Percentiles rank a stretch among this genome's conserved stretches.
These are phyloP conservation scores for Neurospora sp. DNA, from an alignment of 2,329 filamentous ascomycete species.

Conservation along the genomic window DNA sequence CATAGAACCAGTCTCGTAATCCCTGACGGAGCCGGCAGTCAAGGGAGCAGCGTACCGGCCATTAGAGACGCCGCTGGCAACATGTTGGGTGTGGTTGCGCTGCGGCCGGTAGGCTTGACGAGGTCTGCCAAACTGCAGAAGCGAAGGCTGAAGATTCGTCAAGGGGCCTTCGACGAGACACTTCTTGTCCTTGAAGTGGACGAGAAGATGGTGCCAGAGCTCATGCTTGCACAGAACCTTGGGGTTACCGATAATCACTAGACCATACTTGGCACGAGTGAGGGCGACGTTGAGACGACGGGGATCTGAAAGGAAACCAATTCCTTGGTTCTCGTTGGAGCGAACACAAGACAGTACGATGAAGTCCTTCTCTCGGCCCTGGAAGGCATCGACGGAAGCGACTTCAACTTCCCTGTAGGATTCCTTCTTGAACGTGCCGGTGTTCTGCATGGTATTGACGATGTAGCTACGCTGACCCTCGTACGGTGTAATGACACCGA, in stretches of 20 bases:
- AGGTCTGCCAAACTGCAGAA: constrained; percentile 89
- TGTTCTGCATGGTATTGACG: constrained; percentile 98
- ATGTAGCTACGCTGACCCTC: constrained; percentile 98
- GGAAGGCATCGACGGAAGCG: constrained; percentile 95
- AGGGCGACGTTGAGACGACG: constrained; percentile 94
- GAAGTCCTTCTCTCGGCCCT: constrained; percentile 97
- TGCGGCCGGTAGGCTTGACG: constrained; percentile 90
- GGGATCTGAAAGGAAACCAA: constrained; percentile 96
- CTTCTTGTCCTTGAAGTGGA: constrained; percentile 95
- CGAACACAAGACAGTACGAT: constrained; percentile 96
- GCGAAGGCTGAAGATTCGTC: constrained; percentile 88
- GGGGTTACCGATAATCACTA: constrained; percentile 94
- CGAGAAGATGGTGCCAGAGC: constrained; percentile 87
- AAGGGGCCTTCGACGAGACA: constrained; percentile 93
- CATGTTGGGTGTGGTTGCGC: constrained; percentile 65
- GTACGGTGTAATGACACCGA: constrained; percentile 97
- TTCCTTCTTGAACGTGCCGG: constrained; percentile 95
- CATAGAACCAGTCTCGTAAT: constrained; percentile 74
- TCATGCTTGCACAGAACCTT: constrained; percentile 97
- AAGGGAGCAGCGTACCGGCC: constrained; percentile 31
- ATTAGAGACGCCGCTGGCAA: constrained; percentile 26
- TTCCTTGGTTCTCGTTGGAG: constrained; percentile 97
- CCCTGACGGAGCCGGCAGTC: constrained; percentile 31
- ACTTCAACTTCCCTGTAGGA: constrained; percentile 98
- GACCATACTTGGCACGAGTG: constrained; percentile 90